Evolutionary conservation across 2,329 filamentous ascomycete species (phyloP).

Genomic region (Aureobasidium zeae): DNA sequence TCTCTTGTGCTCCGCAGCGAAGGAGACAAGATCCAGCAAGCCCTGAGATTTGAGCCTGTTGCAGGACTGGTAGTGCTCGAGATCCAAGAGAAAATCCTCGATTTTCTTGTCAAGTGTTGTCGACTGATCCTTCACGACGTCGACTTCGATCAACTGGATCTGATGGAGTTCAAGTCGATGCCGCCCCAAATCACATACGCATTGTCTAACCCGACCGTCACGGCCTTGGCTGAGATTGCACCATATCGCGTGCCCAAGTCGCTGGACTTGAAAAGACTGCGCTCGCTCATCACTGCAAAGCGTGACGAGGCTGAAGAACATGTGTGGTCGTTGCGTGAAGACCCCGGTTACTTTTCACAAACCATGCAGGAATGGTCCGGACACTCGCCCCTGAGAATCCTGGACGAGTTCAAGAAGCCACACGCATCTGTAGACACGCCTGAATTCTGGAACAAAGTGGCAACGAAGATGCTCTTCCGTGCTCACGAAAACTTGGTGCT

Average conservation of each 20-base stretch:
- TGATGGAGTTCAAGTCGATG: conserved; percentile 18
- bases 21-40: conserved; percentile 23
- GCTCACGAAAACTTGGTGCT: conserved; percentile 19
- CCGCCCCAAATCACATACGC: conserved; percentile 5
- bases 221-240: conserved; percentile 35
- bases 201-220: conserved; percentile 15
- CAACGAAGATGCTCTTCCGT: conserved; percentile 18
- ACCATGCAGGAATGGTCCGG: conserved; percentile 36
- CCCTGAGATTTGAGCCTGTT: conserved; percentile 4
- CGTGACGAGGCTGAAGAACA: conserved; percentile 43
- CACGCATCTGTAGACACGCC: conserved; percentile 22
- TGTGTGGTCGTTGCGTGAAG: conserved; percentile 47
- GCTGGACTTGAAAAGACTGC: conserved; percentile 40
- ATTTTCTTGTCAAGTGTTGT: conserved; percentile 44
- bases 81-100: conserved; percentile 40
- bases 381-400: conserved; percentile 39
- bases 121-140: conserved; percentile 45
- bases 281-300: conserved; percentile 37
- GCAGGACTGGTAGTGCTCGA: conserved; percentile 39
- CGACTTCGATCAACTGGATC: conserved; percentile 14
- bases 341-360: conserved; percentile 48
- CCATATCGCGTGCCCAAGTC: conserved; percentile 44
- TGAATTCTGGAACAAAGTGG: conserved; percentile 17
- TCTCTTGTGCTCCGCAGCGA: conserved; percentile 33
- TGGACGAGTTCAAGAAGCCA: conserved; percentile 29